Base-by-base conservation (phyloP, 768 basidiomycete species). In the Lyophyllum shimeji region DNA sequence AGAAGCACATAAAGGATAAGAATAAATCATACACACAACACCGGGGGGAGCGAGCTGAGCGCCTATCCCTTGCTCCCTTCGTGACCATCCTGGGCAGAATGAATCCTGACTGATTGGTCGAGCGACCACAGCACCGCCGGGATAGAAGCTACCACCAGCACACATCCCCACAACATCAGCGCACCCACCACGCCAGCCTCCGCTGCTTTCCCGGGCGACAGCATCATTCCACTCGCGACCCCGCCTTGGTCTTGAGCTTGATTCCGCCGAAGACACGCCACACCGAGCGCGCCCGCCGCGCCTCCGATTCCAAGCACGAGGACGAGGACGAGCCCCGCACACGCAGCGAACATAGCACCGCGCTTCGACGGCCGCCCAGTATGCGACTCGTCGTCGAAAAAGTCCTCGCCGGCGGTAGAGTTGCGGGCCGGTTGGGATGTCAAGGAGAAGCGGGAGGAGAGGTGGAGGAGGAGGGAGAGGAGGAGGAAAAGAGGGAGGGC, bases 111-210 rank as follows among this genome's bases (percentile, higher is more conserved):
- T n/a, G n/a, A n/a, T n/a, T n/a, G n/a, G n/a, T n/a, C n/a, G n/a
- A n/a, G n/a, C n/a, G n/a, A n/a, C n/a, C n/a, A n/a, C n/a, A n/a
- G n/a, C n/a, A n/a, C n/a, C n/a, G n/a, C n/a, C n/a, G n/a, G n/a
- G n/a, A n/a, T n/a, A n/a, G n/a, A n/a, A n/a, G n/a, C n/a, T n/a
- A n/a, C n/a, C n/a, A n/a, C n/a, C n/a, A n/a, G n/a, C n/a, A n/a
- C n/a, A n/a, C n/a, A n/a, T n/a, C n/a, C 63, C 20, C 62, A 60
- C 7, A 71, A 9, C 2, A 73, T 40, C 2, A 60, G 57, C 4
- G 66, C 71, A 2, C 74, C 74, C 1, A 74, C 57, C 12, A 72
- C 62, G 8, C 72, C 74, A 2, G 71, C 71, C n/a, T 60, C 58
- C 2, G 71, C 71, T 0, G 72, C 74, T 24, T 65, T 55, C 0